These are phyloP conservation scores for Penicillium sp. DNA, from an alignment of 2,329 filamentous ascomycete genomes.

Conservation along the genomic window DNA sequence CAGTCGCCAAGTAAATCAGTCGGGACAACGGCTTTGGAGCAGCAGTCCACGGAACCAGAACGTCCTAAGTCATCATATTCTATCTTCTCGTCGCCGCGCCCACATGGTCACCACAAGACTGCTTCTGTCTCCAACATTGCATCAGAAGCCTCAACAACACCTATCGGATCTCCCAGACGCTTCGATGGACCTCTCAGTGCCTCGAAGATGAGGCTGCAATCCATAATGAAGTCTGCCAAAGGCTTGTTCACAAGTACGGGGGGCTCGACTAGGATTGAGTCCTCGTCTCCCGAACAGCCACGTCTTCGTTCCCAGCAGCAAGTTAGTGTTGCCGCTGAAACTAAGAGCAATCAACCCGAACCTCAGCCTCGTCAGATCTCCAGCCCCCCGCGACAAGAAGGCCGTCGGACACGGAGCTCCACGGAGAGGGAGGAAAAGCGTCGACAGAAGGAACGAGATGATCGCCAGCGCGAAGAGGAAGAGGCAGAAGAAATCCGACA, in stretches of 20 bases:
- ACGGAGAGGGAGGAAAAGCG: slow-evolving; percentile 57
- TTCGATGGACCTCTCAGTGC: slow-evolving; percentile 84
- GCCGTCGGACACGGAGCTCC: slow-evolving; percentile 60
- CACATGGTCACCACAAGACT: slow-evolving; percentile 59
- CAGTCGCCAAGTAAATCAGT: slow-evolving; percentile 26
- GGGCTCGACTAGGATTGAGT: slow-evolving; percentile 61
- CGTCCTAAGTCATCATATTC: slow-evolving; percentile 71
- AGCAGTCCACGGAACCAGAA: slow-evolving; percentile 38
- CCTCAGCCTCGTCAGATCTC: slow-evolving; percentile 29
- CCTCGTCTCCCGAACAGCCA: slow-evolving; percentile 48
- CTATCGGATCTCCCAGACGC: slow-evolving; percentile 59
- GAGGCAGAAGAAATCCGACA: slow-evolving; percentile 47
- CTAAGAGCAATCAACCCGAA: slow-evolving; percentile 21
- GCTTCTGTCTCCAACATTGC: slow-evolving; percentile 63
- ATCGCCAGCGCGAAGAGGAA: slow-evolving; percentile 43
- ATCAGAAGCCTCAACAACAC: slow-evolving; percentile 59
- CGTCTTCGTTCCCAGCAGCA: slow-evolving; percentile 36
- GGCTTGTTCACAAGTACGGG: slow-evolving; percentile 79
- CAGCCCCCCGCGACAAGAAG: slow-evolving; percentile 42
- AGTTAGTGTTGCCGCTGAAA: slow-evolving; percentile 29
- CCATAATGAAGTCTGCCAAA: slow-evolving; percentile 84
- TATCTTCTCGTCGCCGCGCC: slow-evolving; percentile 57
- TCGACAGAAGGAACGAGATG: slow-evolving; percentile 39
- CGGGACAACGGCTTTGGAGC: slow-evolving; percentile 2
- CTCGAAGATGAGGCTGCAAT: slow-evolving; percentile 89